Conservation (phyloP, 176 grass and related monocot genomes). For the Carex kokanica region DNA sequence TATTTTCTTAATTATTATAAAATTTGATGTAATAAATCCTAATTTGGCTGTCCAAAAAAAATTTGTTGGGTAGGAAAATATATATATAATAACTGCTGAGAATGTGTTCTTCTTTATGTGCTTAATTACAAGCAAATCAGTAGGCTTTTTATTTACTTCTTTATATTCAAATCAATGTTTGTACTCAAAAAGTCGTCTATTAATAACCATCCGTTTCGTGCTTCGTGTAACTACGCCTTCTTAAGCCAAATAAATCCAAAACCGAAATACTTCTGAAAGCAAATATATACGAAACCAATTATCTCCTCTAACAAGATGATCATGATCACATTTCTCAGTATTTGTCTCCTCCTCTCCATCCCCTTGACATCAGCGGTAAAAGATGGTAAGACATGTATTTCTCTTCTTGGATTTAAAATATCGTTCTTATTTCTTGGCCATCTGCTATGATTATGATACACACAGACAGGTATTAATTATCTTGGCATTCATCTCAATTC, state of each 20-base stretch:
- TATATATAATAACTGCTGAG: too few relatives aligned
- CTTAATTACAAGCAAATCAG: background rate
- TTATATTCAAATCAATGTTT: background rate
- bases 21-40: background rate
- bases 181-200: background rate
- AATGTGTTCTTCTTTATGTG: background rate
- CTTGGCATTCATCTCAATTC: background rate
- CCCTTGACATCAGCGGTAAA: background rate
- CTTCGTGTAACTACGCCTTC: background rate
- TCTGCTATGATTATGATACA: background rate
- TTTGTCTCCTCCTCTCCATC: slow-evolving; percentile 18
- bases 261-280: background rate
- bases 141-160: background rate
- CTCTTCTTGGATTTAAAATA: background rate
- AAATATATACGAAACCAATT: background rate
- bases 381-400: background rate
- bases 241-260: background rate
- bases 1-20: background rate
- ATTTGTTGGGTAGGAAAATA: background rate
- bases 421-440: background rate
- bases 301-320: background rate
- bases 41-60: background rate
- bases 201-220: background rate
- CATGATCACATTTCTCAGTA: background rate
- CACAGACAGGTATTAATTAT: background rate